Conservation (phyloP, 768 basidiomycete genomes). For the Rhodotorula diobovata region DNA sequence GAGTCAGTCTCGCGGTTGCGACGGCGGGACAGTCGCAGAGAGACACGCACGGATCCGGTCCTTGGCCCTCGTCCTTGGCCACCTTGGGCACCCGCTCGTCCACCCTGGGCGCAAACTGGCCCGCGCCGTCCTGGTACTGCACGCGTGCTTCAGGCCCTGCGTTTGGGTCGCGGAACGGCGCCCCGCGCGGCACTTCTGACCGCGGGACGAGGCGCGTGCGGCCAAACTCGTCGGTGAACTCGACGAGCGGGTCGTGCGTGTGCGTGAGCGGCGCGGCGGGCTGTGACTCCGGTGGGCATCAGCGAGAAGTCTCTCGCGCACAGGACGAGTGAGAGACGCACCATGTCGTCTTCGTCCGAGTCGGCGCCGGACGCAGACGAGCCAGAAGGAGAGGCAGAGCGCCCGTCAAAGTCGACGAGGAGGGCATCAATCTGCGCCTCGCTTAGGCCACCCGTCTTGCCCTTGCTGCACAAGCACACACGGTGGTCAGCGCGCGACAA, state of each 20-base stretch:
- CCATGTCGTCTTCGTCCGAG: background rate
- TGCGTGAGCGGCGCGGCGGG: background rate
- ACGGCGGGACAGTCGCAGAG: background rate
- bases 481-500: background rate
- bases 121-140: background rate
- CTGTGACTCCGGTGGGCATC: background rate
- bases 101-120: background rate
- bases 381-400: background rate
- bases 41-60: conserved; percentile 10
- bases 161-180: conserved; percentile 17
- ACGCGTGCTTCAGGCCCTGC: too few species aligned
- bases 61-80: conserved; percentile 9
- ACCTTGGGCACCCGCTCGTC: background rate
- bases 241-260: conserved; percentile 33
- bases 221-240: conserved; percentile 42
- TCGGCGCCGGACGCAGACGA: background rate
- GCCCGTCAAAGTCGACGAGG: conserved; percentile 42
- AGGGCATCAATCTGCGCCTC: conserved; percentile 39
- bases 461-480: conserved; percentile 9
- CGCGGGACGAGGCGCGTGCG: conserved; percentile 39
- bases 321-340: background rate
- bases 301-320: background rate
- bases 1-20: background rate
- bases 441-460: conserved; percentile 36
- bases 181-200: conserved; percentile 32